Base-by-base conservation (phyloP, 2,329 filamentous ascomycete species). In the Gaeumannomyces tritici region DNA sequence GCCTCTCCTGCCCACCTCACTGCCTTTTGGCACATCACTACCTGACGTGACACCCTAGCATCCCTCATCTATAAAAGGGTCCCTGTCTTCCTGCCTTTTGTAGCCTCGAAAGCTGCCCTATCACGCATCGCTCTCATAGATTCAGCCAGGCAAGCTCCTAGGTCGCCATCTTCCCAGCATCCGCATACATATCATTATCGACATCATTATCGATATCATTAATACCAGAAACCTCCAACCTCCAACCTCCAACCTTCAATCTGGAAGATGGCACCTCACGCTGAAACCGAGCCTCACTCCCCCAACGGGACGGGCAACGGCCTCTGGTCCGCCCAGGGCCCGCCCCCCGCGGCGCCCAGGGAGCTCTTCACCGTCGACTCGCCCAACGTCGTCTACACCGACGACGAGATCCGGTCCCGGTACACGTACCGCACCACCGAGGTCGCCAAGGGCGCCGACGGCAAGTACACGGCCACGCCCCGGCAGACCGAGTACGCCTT, bases 341-440 rank as follows among this genome's bases (percentile, higher is more conserved):
- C 74, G 63, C 68, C 72, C 64, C 68, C 74, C 68, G 71, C 77
- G 67, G 73, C 80, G 68, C 72, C 79, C 71, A 79, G 80, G 73
- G 81, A 85, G 73, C 80, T 90, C 70, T 98, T 98, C 80, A 88
- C 84, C 64, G 95, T 99, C 74, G 84, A 89, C 74, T 96, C 93
- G 66, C 90, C 93, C 74, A 96, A 97, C 73, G 95, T 99, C 69
- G 82, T 83, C 69, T 99, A 99, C 82, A 91, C 90, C 65, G 89
- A 95, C 74, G 79, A 84, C 68, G 87, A 91, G 72, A 98, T 99
- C 82, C 88, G 84, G 74, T 96, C 90, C 79, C 93, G 90, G 80
- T 99, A 98, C 81, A 91, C 89, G 69, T 99, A 99, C 80, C 91
- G 93, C 75, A 98, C 95, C 71, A 98, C 95, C 63, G 85, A 86